Evolutionary conservation across 257 asterid genomes (phyloP), one percentile per base, ranked within the genome.

Genomic region (Solanum etuberosum): DNA sequence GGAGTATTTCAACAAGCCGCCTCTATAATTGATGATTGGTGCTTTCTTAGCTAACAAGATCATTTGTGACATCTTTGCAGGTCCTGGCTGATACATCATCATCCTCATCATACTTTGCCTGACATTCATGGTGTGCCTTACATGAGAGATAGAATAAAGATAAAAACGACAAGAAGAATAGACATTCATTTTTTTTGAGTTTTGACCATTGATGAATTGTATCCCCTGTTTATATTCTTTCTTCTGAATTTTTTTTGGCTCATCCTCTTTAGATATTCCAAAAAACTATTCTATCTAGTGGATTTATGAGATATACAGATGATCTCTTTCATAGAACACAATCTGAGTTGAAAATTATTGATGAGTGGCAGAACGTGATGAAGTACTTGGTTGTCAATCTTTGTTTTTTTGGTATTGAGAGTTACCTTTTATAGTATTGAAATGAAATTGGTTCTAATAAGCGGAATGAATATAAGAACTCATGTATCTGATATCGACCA

Each of bases 61-160:
- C 29, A 76, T 48, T 87, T 86, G 34, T 88, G 65, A 83, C 84
- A 86, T 59, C 86, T 83, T 73, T 91, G 93, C 99, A 96, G 99
- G 97, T 96, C 88, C 93, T 97, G 89, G 97, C 97, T 74, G 99
- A 96, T 93, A 97, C 98, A 68, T 94, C 99, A 3, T 92, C 99
- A 8, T 97, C 99, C 34, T 96, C 99, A n/a, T 97, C 99, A 63
- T 97, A 96, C 89, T 96, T 97, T 59, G 98, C 99, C 86, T 97
- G 96, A 94, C 84, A 86, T 85, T 74, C 29, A 48, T 81, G 85
- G 42, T 43, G 32, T 78, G 65, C 84, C 84, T 78, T 43, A 15
- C 9, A 43, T 78, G 65, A 78, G 84, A 78, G 84, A 77, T 0
- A 27, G 16, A 15, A 78, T 42, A 72, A 72, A 35, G 31, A 72